Evolutionary conservation across 2,329 filamentous ascomycete genomes (phyloP).

Genomic region (Magnaporthiopsis incrustans): DNA sequence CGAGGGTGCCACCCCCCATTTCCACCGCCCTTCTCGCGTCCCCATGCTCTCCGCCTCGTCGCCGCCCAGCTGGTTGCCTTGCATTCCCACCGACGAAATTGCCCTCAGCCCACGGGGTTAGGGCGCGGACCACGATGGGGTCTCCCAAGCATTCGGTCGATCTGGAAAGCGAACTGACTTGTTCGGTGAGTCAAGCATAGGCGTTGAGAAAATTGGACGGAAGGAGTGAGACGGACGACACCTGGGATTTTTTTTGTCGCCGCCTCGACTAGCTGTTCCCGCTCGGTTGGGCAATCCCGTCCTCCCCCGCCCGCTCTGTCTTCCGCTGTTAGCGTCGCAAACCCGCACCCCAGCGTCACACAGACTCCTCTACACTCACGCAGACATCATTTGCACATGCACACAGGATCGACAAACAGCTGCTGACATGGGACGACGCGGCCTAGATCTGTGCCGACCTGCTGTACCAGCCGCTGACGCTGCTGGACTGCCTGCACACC

Average conservation of each 20-base stretch:
- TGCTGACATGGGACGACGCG: neutral
- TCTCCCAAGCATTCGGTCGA: conserved; percentile 50
- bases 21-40: neutral
- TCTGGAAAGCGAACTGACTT: conserved; percentile 88
- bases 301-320: neutral
- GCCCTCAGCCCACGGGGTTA: neutral
- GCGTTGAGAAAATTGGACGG: neutral
- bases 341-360: neutral
- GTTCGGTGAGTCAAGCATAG: conserved; percentile 61
- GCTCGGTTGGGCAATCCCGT: neutral
- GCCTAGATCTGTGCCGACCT: conserved; percentile 90
- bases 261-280: neutral
- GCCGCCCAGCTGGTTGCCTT: neutral
- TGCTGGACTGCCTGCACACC: conserved; percentile 89
- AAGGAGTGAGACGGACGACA: neutral
- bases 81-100: neutral
- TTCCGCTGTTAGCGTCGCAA: too few species aligned
- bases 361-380: neutral
- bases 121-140: conserved; percentile 31
- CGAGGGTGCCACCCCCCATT: neutral
- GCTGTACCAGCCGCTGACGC: conserved; percentile 80
- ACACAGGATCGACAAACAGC: conserved; percentile 5
- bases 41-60: neutral
- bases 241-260: neutral
- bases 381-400: neutral